Evolutionary conservation across 2,329 filamentous ascomycete genomes (phyloP), one percentile per base, ranked within the genome.

Genomic region (Botryosphaeria dothidea): DNA sequence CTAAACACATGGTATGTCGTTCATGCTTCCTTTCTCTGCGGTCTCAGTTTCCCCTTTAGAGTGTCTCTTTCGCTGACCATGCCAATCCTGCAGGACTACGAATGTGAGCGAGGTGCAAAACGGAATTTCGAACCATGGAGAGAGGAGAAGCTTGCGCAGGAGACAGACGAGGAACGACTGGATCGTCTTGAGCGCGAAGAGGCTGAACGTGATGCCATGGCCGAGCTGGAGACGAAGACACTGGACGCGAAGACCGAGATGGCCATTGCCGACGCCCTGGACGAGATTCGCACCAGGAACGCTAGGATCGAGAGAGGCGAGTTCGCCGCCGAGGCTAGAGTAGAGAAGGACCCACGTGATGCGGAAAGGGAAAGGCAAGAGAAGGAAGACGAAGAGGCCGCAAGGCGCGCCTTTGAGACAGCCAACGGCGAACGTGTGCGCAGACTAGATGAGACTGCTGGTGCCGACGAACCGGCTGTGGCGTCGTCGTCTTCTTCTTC

Each of bases 111-210:
- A 57, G 94, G 95, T 17, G 95, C 94, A 4, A 92, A 94, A 79
- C 86, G 95, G 49, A 98, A 97, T 77, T 95, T 95, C 68, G 95
- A 99, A 77, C 90, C 91, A 0, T 99, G 95, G 95, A 83, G 92
- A 25, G 84, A 89, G 58, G 84, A 86, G 25, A 86, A 88, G 66
- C 81, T 85, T 15, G 82, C 80, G 15, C 85, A 92, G 69, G 94
- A 97, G 80, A 94, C 92, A 2, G 91, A 96, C 69, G 92, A 98
- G 75, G 88, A 97, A 80, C 84, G 91, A 46, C 82, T 98, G 6
- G 92, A 97, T 76, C 83, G 95, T 27, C 79, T 98, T 4, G 93
- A 97, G 80, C 79, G 83, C 45, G 92, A 96, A 73, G 90, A 88
- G 69, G 86, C 89, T 66, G 92, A 97, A 77, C 85, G 88, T 69